Conservation (phyloP, 2,329 filamentous ascomycete genomes). For the Curvularia spicifera region DNA sequence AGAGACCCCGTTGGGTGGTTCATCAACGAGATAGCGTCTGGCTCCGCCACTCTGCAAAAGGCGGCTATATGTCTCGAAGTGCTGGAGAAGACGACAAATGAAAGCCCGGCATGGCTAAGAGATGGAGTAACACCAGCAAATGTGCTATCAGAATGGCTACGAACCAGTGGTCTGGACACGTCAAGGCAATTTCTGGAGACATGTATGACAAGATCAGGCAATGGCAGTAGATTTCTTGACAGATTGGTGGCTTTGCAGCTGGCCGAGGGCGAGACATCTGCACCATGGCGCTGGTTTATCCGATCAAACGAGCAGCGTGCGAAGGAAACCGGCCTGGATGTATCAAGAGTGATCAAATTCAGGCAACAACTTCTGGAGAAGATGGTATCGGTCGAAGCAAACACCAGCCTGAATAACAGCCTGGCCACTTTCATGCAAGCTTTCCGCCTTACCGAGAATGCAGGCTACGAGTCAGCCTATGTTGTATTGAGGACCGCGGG, state of each 20-base stretch:
- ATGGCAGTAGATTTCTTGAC: conserved; percentile 22
- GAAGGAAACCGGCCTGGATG: conserved; percentile 27
- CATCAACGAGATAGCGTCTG: conserved; percentile 48
- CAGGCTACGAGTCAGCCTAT: conserved; percentile 17
- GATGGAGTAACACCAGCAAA: conserved; percentile 24
- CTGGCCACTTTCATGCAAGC: conserved; percentile 36
- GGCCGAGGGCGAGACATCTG: conserved; percentile 27
- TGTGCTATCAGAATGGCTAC: conserved; percentile 40
- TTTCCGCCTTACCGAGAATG: conserved; percentile 21
- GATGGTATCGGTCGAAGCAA: conserved; percentile 29
- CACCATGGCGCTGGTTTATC: conserved; percentile 42
- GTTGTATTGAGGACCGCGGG: conserved; percentile 32
- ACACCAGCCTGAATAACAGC: conserved; percentile 24
- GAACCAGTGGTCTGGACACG: conserved; percentile 36
- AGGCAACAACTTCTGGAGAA: conserved; percentile 30
- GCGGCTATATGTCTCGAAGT: conserved; percentile 49
- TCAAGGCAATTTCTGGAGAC: conserved; percentile 37
- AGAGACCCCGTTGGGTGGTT: conserved; percentile 52
- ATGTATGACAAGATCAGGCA: conserved; percentile 15
- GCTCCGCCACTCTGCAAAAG: conserved; percentile 48
- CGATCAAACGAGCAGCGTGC: conserved; percentile 25
- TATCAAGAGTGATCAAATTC: conserved; percentile 24
- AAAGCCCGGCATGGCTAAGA: conserved; percentile 8
- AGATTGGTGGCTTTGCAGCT: conserved; percentile 33
- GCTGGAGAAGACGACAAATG: conserved; percentile 29